phyloP scores from a whole-genome alignment of 441 rosid genomes.

The Manihot esculenta region DNA sequence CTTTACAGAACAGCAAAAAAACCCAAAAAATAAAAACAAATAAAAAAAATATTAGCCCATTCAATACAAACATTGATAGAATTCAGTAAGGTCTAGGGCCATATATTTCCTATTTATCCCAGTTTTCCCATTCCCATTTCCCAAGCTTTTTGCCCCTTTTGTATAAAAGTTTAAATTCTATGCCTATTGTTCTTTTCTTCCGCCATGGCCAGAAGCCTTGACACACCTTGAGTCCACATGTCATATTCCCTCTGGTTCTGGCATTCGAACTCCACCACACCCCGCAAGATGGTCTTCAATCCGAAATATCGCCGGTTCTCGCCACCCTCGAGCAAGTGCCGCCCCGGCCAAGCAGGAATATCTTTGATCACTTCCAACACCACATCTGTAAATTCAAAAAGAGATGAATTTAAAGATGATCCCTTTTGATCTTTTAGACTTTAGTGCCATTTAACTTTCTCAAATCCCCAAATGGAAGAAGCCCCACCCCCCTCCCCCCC shows the following conservation, averaged over 20 bases:
- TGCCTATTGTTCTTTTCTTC: slow-evolving; percentile 60
- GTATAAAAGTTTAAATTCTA: slow-evolving; percentile 39
- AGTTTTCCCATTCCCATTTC: slow-evolving; percentile 1
- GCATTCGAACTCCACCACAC: slow-evolving; percentile 85
- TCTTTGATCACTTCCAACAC: slow-evolving; percentile 76
- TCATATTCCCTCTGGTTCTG: slow-evolving; percentile 81
- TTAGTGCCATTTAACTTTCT: slow-evolving; percentile 30
- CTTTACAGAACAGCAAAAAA: slow-evolving; percentile 28
- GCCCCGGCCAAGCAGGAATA: slow-evolving; percentile 90
- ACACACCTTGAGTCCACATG: slow-evolving; percentile 88
- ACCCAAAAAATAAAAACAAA: neutral
- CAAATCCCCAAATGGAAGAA: slow-evolving; percentile 44
- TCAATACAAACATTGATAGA: neutral
- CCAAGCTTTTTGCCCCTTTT: neutral
- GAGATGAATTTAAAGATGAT: slow-evolving; percentile 19
- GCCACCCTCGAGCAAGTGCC: slow-evolving; percentile 82
- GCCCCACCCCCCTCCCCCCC: slow-evolving; percentile 64
- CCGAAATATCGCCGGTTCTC: slow-evolving; percentile 81
- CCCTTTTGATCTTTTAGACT: slow-evolving; percentile 35
- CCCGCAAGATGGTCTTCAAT: slow-evolving; percentile 57
- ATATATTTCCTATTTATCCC: slow-evolving; percentile 5
- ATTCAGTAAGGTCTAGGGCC: slow-evolving; percentile 17
- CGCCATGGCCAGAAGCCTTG: slow-evolving; percentile 78
- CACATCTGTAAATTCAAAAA: slow-evolving; percentile 50
- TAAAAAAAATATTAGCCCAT: slow-evolving; percentile 22